Evolutionary conservation across 2,329 filamentous ascomycete genomes (phyloP).

Genomic region (Fusarium devonianum): DNA sequence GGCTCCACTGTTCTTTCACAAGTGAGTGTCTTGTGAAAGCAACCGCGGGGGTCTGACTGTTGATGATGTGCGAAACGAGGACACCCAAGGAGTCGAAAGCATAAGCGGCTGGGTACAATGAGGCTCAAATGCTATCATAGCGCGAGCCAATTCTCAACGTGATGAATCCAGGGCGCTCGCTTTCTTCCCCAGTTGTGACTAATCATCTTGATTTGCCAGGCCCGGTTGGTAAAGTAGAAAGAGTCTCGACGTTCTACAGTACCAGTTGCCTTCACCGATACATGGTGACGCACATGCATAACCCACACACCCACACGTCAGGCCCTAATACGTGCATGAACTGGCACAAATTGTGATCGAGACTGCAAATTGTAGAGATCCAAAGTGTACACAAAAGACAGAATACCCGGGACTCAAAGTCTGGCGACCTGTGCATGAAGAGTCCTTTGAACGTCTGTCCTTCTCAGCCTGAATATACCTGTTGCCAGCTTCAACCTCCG

Average conservation of each 20-base stretch:
- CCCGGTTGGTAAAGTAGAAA: too few species aligned
- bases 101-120: too few species aligned
- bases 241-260: slow-evolving; percentile 11
- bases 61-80: too few species aligned
- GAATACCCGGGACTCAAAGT: not conserved
- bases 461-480: too few species aligned
- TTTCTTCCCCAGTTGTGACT: too few species aligned
- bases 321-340: slow-evolving; percentile 42
- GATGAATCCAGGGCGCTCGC: too few species aligned
- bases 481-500: not conserved
- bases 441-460: not conserved
- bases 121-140: too few species aligned
- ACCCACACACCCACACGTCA: slow-evolving; percentile 41
- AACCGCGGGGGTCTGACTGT: too few species aligned
- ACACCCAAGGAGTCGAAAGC: too few species aligned
- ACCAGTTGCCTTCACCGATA: slow-evolving; percentile 35
- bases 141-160: not conserved
- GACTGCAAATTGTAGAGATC: slow-evolving; percentile 3
- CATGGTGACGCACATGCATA: slow-evolving; percentile 36
- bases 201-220: too few species aligned
- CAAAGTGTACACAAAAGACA: not conserved
- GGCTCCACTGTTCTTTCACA: too few species aligned
- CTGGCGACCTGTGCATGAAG: not conserved
- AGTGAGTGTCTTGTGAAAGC: too few species aligned
- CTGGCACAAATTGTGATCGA: slow-evolving; percentile 37